phyloP scores from a whole-genome alignment of 768 basidiomycete species.

The Sutorius australiensis region DNA sequence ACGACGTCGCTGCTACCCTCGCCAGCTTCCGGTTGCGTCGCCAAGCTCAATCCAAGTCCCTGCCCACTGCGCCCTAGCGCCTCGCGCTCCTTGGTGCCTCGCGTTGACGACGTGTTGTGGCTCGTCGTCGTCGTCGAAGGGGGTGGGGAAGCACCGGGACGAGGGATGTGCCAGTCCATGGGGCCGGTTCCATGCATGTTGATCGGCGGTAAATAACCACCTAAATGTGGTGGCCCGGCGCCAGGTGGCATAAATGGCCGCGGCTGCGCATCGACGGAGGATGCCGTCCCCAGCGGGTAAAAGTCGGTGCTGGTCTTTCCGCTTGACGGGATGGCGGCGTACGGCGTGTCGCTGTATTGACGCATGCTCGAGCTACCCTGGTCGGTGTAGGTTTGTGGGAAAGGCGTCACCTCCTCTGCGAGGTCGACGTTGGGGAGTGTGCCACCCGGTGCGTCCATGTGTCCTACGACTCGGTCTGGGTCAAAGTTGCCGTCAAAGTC shows the following conservation, averaged over 20 bases:
- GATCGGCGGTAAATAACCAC: conserved; percentile 1
- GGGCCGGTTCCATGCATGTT: conserved; percentile 14
- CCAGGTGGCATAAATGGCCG: conserved; percentile 2
- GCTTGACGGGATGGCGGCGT: conserved; percentile 1
- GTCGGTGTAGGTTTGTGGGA: conserved; percentile 6
- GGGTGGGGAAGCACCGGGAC: conserved; percentile 17
- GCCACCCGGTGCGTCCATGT: conserved; percentile 18
- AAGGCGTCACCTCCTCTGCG: conserved; percentile 29
- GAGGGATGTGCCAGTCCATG: conserved; percentile 20
- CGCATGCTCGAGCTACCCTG: conserved; percentile 21
- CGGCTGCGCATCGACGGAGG: conserved; percentile 7
- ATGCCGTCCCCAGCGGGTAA: neutral
- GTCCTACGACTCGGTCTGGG: conserved; percentile 39
- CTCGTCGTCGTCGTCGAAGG: conserved; percentile 18
- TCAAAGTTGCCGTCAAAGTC: conserved; percentile 52
- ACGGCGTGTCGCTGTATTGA: conserved; percentile 17
- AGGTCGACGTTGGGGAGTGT: conserved; percentile 29
- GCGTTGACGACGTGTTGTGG: neutral
- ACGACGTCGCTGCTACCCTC: conserved; percentile 24
- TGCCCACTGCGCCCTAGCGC: conserved; percentile 13
- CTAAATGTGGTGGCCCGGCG: neutral
- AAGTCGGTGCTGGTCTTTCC: conserved; percentile 8
- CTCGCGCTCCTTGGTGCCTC: conserved; percentile 22
- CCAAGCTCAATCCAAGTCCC: conserved; percentile 6
- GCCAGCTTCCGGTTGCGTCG: conserved; percentile 19